phyloP scores from a whole-genome alignment of 169 alveolate species.

The Plasmodium gonderi region DNA sequence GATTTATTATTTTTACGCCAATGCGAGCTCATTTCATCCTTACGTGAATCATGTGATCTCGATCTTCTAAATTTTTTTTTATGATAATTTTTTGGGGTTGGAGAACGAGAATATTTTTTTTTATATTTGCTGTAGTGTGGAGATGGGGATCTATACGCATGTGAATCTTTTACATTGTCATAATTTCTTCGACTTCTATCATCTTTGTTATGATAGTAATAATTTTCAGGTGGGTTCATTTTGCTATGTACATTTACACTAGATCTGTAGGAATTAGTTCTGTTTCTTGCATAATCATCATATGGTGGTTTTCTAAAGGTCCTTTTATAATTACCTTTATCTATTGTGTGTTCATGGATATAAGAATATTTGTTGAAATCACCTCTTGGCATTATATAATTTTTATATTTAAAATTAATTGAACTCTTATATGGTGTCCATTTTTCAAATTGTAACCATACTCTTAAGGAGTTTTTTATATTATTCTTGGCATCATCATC shows the following conservation, averaged over 20 bases:
- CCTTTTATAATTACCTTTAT: conserved; percentile 25
- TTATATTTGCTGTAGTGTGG: conserved; percentile 37
- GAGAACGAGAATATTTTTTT: conserved; percentile 50
- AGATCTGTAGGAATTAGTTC: conserved; percentile 12
- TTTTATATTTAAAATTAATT: conserved; percentile 13
- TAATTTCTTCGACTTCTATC: conserved; percentile 30
- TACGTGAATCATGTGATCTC: conserved; percentile 22
- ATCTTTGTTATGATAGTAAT: conserved; percentile 8
- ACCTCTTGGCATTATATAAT: conserved; percentile 19
- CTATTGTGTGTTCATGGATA: conserved; percentile 33
- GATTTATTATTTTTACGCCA: conserved; percentile 4
- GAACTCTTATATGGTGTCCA: conserved; percentile 49
- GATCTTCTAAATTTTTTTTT: conserved; percentile 43
- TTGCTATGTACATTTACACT: background rate
- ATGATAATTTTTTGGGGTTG: conserved; percentile 12
- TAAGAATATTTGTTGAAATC: conserved; percentile 43
- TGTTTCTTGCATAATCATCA: conserved; percentile 26
- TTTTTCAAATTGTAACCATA: conserved; percentile 70
- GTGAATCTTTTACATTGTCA: background rate
- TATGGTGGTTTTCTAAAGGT: conserved; percentile 29
- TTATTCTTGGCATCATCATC: conserved; percentile 65
- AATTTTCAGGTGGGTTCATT: background rate
- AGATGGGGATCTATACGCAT: conserved; percentile 11
- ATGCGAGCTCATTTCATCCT: background rate
- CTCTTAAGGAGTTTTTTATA: conserved; percentile 35